phyloP scores from a whole-genome alignment of 1,139 yeast species.

The Martiniozyma asiatica region DNA sequence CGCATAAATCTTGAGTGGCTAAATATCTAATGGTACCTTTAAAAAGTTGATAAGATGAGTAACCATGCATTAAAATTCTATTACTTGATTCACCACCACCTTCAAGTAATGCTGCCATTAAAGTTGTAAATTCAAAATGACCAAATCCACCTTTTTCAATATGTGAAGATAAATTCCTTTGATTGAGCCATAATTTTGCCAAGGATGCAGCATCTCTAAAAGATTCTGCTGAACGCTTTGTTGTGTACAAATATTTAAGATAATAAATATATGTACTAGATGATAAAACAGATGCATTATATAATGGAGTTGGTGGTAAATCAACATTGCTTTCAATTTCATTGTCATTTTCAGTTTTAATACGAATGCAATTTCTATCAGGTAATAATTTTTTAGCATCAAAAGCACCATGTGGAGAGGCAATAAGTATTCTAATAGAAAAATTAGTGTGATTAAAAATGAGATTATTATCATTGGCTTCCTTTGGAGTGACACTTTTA shows the following conservation, averaged over 20 bases:
- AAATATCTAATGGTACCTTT: slow-evolving; percentile 75
- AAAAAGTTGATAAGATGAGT: slow-evolving; percentile 84
- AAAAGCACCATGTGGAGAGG: slow-evolving; percentile 60
- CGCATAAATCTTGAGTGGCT: slow-evolving; percentile 61
- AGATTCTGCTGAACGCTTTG: slow-evolving; percentile 68
- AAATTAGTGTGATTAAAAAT: slow-evolving; percentile 60
- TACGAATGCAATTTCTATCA: slow-evolving; percentile 67
- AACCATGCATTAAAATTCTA: slow-evolving; percentile 70
- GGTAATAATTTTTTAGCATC: slow-evolving; percentile 69
- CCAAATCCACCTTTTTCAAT: slow-evolving; percentile 69
- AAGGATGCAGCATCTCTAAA: slow-evolving; percentile 80
- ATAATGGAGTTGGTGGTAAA: slow-evolving; percentile 69
- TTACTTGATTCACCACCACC: slow-evolving; percentile 79
- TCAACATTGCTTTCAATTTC: slow-evolving; percentile 25
- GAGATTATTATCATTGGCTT: slow-evolving; percentile 29
- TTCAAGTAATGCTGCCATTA: slow-evolving; percentile 69
- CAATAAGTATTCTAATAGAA: slow-evolving; percentile 58
- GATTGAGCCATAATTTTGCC: slow-evolving; percentile 83
- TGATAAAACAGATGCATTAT: slow-evolving; percentile 69
- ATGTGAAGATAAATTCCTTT: slow-evolving; percentile 65
- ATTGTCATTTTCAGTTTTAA: slow-evolving; percentile 29
- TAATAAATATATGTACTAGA: slow-evolving; percentile 59
- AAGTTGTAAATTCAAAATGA: slow-evolving; percentile 73
- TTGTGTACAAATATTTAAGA: slow-evolving; percentile 61
- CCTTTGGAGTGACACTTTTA: slow-evolving; percentile 38